Percentiles rank a stretch among this genome's conserved stretches.
These are phyloP conservation scores for Dittrichia graveolens DNA, from an alignment of 129 eudicot genomes.

Conservation along the genomic window DNA sequence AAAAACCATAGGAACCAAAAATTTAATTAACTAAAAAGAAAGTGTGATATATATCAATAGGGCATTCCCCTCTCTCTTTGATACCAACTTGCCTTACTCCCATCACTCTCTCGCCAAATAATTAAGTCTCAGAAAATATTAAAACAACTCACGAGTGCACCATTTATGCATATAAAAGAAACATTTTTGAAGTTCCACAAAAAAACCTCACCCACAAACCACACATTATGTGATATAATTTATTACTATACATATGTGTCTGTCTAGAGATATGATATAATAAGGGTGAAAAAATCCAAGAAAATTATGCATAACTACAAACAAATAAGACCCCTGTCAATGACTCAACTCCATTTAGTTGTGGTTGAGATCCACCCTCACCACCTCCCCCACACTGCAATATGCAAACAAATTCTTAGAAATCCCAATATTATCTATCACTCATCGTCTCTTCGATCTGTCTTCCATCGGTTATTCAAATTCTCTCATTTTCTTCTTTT, in stretches of 20 bases:
- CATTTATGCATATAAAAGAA: slow-evolving; percentile 22
- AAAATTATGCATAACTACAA: slow-evolving; percentile 54
- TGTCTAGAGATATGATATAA: slow-evolving; percentile 16
- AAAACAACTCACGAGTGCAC: slow-evolving; percentile 63
- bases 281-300: slow-evolving; percentile 33
- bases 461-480: slow-evolving; percentile 16
- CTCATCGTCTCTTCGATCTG: slow-evolving; percentile 20
- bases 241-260: background rate
- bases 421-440: slow-evolving; percentile 17
- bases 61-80: background rate
- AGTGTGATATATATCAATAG: too few species aligned
- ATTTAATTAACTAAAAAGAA: too few species aligned
- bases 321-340: slow-evolving; percentile 33
- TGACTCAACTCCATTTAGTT: slow-evolving; percentile 41
- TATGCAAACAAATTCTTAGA: slow-evolving; percentile 29
- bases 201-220: slow-evolving; percentile 64
- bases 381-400: slow-evolving; percentile 44
- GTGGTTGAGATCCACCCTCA: slow-evolving; percentile 71
- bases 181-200: slow-evolving; percentile 44
- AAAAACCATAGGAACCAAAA: too few species aligned
- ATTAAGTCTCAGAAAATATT: slow-evolving; percentile 15
- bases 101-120: slow-evolving; percentile 22
- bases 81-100: slow-evolving; percentile 28
- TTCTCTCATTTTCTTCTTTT: background rate
- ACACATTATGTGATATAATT: slow-evolving; percentile 8